Evolutionary conservation across 2,329 filamentous ascomycete genomes (phyloP).

Genomic region (Clonostachys sp.): DNA sequence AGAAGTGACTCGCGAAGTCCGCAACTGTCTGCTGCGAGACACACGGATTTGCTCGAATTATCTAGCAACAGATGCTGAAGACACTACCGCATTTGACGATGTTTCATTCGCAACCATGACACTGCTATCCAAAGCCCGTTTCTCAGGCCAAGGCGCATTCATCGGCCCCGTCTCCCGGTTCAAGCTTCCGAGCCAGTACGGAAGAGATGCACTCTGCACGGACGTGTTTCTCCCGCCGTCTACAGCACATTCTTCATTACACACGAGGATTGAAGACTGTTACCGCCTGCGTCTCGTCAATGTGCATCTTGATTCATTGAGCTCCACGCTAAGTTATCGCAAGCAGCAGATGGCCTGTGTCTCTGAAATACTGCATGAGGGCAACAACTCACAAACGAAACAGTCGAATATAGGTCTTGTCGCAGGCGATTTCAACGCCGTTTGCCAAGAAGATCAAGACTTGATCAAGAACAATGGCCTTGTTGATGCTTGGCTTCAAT

Average conservation of each 20-base stretch:
- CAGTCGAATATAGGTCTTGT: background rate
- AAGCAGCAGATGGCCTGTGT: background rate
- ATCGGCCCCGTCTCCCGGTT: background rate
- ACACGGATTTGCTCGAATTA: background rate
- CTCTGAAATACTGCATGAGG: no score
- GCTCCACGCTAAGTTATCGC: background rate
- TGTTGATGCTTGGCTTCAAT: background rate
- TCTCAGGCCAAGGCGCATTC: background rate
- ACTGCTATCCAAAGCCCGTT: background rate
- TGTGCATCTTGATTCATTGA: background rate
- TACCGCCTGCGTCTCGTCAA: background rate
- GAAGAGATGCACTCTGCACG: background rate
- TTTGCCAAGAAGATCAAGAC: background rate
- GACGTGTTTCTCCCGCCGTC: background rate
- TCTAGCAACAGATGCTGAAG: background rate
- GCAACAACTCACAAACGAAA: no score
- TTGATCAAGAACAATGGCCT: background rate
- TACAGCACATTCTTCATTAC: background rate
- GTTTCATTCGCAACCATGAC: background rate
- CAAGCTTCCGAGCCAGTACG: background rate
- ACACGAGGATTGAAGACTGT: background rate
- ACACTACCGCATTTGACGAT: background rate
- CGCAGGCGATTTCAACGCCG: background rate
- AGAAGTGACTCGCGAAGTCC: background rate
- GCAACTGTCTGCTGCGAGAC: background rate